Percentiles rank a stretch among this genome's conserved stretches.
These are phyloP conservation scores for Sporothrix pseudoabietina DNA, from an alignment of 2,329 filamentous ascomycete genomes.

Conservation along the genomic window DNA sequence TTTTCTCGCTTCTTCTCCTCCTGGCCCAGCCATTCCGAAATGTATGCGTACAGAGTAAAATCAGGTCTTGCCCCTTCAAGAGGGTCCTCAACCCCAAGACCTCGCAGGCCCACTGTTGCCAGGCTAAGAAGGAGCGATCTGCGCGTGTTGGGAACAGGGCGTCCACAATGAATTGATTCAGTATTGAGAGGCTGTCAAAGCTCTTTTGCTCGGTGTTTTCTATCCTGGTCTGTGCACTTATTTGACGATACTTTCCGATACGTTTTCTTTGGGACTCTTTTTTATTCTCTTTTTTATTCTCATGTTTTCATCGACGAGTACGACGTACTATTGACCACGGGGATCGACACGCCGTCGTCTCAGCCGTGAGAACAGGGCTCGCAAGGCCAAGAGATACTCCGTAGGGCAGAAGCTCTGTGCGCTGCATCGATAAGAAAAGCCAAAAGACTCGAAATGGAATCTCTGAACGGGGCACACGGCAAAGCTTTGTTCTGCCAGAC, in stretches of 20 bases:
- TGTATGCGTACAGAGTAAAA: conserved; percentile 27
- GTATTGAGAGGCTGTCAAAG: background rate
- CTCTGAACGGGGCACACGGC: background rate
- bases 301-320: background rate
- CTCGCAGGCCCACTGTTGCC: background rate
- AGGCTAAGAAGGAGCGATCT: conserved; percentile 2
- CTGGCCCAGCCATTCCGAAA: conserved; percentile 32
- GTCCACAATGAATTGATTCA: background rate
- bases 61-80: background rate
- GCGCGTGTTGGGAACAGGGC: background rate
- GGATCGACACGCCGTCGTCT: conserved; percentile 23
- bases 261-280: background rate
- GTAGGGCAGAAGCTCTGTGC: background rate
- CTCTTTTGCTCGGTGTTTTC: conserved; percentile 20
- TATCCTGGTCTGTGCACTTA: background rate
- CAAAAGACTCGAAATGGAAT: background rate
- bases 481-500: background rate
- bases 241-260: background rate
- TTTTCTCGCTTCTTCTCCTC: background rate
- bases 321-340: background rate
- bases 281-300: too few species aligned
- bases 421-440: background rate
- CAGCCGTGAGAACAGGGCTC: background rate
- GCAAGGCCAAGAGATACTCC: background rate
- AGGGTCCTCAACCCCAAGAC: background rate